These are phyloP conservation scores for Fusarium acutatum DNA, from an alignment of 2,329 filamentous ascomycete species.

Conservation along the genomic window DNA sequence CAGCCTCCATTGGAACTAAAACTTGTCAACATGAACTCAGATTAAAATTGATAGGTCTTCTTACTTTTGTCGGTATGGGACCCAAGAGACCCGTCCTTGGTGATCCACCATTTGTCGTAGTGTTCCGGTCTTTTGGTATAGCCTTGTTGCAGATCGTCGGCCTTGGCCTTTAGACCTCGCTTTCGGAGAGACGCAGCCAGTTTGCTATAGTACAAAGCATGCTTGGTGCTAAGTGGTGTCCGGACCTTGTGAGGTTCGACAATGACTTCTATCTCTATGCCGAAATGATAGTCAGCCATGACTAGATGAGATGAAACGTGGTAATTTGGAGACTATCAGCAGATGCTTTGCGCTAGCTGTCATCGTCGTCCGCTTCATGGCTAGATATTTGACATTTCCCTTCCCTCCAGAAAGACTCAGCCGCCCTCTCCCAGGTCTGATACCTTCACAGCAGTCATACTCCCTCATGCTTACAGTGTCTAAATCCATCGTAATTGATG, in stretches of 20 bases:
- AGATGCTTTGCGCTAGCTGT: neutral
- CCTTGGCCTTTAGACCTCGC: neutral
- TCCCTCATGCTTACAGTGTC: neutral
- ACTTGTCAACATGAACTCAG: fast-evolving
- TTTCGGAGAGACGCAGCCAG: neutral
- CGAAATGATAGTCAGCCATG: neutral
- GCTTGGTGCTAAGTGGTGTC: neutral
- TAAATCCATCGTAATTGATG: neutral
- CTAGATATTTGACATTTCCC: neutral
- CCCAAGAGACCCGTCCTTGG: neutral
- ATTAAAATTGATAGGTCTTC: fast-evolving
- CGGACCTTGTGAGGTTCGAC: neutral
- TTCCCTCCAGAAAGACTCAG: neutral
- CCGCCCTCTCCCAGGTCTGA: too few relatives aligned
- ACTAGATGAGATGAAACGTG: neutral
- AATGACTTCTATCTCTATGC: neutral
- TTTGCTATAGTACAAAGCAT: neutral
- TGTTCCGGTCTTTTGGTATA: neutral
- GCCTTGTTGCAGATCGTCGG: neutral
- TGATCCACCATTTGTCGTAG: neutral
- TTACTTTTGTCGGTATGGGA: neutral
- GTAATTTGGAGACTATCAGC: neutral
- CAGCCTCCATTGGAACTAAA: neutral
- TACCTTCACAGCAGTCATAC: too few relatives aligned
- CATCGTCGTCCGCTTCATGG: too few relatives aligned